Evolutionary conservation across 129 eudicot species (phyloP).

Genomic region (Gnaphalium uliginosum): DNA sequence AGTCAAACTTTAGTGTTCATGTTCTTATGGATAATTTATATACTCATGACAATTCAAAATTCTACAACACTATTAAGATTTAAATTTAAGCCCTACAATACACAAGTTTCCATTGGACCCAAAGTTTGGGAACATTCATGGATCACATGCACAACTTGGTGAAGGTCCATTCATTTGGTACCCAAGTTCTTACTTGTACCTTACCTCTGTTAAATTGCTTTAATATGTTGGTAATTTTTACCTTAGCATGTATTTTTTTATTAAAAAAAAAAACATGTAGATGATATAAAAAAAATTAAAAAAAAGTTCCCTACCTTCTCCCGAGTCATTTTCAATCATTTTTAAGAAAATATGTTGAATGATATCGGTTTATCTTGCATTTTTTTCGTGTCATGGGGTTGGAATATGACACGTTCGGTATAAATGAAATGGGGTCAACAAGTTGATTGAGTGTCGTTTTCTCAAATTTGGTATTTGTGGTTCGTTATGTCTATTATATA

Average conservation of each 20-base stretch:
- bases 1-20: too few relatives aligned
- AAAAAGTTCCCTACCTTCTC: background rate
- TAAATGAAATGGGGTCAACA: conserved; percentile 12
- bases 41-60: too few relatives aligned
- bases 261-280: background rate
- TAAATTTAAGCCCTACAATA: background rate
- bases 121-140: conserved; percentile 17
- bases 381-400: background rate
- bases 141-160: conserved; percentile 15
- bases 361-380: background rate
- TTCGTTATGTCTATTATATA: conserved; percentile 3
- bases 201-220: background rate
- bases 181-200: conserved; percentile 13
- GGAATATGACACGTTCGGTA: background rate
- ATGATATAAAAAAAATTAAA: background rate
- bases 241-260: background rate
- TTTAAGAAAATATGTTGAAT: background rate
- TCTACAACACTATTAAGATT: background rate
- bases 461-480: background rate
- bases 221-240: background rate
- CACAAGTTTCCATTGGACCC: background rate
- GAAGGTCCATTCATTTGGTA: conserved; percentile 17
- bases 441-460: conserved; percentile 12
- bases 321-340: background rate
- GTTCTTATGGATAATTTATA: too few relatives aligned